Percentiles rank a stretch among this genome's conserved stretches.
phyloP scores from a whole-genome alignment of 2,329 filamentous ascomycete species.

The Cladosporium halotolerans region DNA sequence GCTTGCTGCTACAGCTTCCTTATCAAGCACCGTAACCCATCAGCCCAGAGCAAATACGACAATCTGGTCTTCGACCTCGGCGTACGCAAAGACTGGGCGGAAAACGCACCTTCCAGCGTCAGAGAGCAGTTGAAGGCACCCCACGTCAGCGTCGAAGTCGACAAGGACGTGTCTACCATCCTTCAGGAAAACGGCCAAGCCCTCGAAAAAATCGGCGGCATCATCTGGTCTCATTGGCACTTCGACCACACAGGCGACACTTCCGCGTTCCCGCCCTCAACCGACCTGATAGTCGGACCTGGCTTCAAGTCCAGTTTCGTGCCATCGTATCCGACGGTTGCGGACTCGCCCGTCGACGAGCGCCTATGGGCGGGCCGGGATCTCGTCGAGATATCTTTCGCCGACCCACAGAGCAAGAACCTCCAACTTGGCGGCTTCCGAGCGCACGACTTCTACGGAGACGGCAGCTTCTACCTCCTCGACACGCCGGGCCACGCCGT shows the following conservation, averaged over 20 bases:
- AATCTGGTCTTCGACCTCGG: slow-evolving; percentile 43
- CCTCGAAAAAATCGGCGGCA: slow-evolving; percentile 24
- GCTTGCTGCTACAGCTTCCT: slow-evolving; percentile 41
- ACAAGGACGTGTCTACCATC: slow-evolving; percentile 35
- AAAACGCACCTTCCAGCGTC: slow-evolving; percentile 30
- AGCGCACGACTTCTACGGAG: slow-evolving; percentile 49
- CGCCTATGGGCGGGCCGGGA: slow-evolving; percentile 33
- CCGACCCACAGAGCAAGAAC: slow-evolving; percentile 21
- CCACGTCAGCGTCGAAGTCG: slow-evolving; percentile 27
- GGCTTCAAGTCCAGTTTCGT: slow-evolving; percentile 35
- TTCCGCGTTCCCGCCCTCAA: slow-evolving; percentile 35
- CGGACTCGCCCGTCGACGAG: slow-evolving; percentile 32
- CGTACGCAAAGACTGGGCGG: slow-evolving; percentile 35
- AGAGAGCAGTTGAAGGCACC: slow-evolving; percentile 23
- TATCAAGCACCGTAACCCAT: slow-evolving; percentile 34
- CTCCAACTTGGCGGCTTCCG: slow-evolving; percentile 38
- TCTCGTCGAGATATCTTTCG: slow-evolving; percentile 31
- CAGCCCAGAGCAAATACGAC: slow-evolving; percentile 23
- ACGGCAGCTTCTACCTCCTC: slow-evolving; percentile 51
- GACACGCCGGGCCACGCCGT: slow-evolving; percentile 47
- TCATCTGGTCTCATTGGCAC: slow-evolving; percentile 21
- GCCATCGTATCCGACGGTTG: slow-evolving; percentile 38
- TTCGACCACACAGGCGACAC: slow-evolving; percentile 32
- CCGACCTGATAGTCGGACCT: slow-evolving; percentile 41
- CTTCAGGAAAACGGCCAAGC: slow-evolving; percentile 30